Evolutionary conservation across 257 asterid species (phyloP).

Genomic region (Plantago major): DNA sequence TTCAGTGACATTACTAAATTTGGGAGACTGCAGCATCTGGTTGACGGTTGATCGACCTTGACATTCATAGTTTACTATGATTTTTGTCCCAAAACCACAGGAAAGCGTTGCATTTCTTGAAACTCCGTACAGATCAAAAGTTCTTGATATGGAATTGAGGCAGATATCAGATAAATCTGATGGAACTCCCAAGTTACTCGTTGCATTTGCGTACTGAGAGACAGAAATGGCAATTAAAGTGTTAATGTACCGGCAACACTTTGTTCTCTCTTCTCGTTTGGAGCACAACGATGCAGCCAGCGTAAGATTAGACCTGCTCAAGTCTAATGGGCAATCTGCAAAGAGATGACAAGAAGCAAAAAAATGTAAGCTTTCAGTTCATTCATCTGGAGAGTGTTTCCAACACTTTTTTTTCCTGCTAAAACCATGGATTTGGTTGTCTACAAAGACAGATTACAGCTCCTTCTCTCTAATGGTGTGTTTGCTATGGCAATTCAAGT

Average conservation of each 20-base stretch:
- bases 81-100: conserved; percentile 88
- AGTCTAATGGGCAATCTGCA: conserved; percentile 91
- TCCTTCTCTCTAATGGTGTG: no score
- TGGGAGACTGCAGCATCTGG: conserved; percentile 74
- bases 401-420: neutral
- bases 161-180: conserved; percentile 53
- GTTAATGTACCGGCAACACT: conserved; percentile 89
- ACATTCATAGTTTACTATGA: conserved; percentile 75
- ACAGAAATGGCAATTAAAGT: conserved; percentile 74
- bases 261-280: conserved; percentile 49
- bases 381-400: neutral
- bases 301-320: conserved; percentile 68
- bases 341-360: conserved; percentile 10
- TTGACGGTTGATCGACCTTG: conserved; percentile 67
- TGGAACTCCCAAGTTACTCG: conserved; percentile 64
- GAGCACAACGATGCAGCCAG: conserved; percentile 79
- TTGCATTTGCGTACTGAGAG: conserved; percentile 67
- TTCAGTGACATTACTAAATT: conserved; percentile 46
- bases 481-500: no score
- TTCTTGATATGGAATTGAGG: conserved; percentile 50
- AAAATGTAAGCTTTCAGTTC: neutral
- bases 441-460: no score
- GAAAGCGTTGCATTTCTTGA: conserved; percentile 51
- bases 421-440: neutral
- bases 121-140: conserved; percentile 69